These are phyloP conservation scores for Cordyceps militaris DNA, from an alignment of 2,329 filamentous ascomycete genomes.

Conservation along the genomic window DNA sequence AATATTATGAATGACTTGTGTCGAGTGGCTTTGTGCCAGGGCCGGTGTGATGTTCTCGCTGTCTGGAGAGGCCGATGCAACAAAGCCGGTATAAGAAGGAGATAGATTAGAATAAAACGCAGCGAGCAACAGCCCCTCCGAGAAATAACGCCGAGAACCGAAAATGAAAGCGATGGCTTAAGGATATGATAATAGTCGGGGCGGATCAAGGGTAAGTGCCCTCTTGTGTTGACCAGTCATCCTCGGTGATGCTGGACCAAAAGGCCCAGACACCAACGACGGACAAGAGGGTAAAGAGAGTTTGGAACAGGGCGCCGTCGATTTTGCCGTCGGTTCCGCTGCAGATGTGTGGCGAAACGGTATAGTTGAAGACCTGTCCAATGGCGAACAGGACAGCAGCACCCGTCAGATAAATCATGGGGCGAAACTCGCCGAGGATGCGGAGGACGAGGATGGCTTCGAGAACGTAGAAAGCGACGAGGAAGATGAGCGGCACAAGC, in stretches of 20 bases:
- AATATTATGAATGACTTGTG: neutral
- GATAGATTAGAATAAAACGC: conserved; percentile 12
- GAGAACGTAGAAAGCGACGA: conserved; percentile 80
- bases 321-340: conserved; percentile 75
- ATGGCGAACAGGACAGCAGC: conserved; percentile 80
- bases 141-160: conserved; percentile 19
- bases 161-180: conserved; percentile 13
- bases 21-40: neutral
- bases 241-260: conserved; percentile 98
- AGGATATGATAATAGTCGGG: conserved; percentile 1
- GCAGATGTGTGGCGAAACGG: conserved; percentile 86
- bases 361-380: conserved; percentile 94
- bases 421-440: conserved; percentile 78
- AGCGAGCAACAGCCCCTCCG: conserved; percentile 17
- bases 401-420: conserved; percentile 78
- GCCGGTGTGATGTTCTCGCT: neutral
- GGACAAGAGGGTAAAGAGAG: conserved; percentile 79
- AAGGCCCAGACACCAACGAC: conserved; percentile 86
- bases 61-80: conserved; percentile 7
- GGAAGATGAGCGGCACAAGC: conserved; percentile 77
- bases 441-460: conserved; percentile 78
- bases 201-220: conserved; percentile 31
- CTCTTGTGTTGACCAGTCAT: conserved; percentile 75
- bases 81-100: conserved; percentile 14
- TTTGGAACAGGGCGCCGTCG: conserved; percentile 88